Percentiles rank a stretch among this genome's conserved stretches.
phyloP scores from a whole-genome alignment of 495 filamentous ascomycete genomes.

The Aspergillus indologenus region DNA sequence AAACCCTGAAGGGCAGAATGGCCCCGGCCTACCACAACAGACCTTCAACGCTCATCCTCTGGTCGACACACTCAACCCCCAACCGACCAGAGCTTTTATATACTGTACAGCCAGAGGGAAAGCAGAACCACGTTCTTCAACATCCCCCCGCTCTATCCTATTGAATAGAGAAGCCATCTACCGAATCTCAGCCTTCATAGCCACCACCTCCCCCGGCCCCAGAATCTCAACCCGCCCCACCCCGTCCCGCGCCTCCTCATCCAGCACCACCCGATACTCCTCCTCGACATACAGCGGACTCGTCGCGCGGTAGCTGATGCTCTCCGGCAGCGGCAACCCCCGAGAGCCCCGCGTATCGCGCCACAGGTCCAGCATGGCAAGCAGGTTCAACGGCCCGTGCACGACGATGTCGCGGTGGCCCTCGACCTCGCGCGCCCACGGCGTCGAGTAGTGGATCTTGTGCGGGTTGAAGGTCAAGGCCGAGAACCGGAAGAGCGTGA shows the following conservation, averaged over 20 bases:
- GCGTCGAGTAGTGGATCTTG: constrained; percentile 65
- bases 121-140: no score
- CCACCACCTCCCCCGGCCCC: constrained; percentile 36
- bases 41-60: no score
- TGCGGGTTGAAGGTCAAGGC: constrained; percentile 72
- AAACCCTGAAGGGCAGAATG: no score
- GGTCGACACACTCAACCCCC: no score
- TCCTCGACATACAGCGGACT: constrained; percentile 61
- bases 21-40: no score
- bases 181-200: constrained; percentile 47
- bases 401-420: constrained; percentile 59
- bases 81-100: no score
- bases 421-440: constrained; percentile 58
- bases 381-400: constrained; percentile 62
- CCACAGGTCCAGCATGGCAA: constrained; percentile 64
- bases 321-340: constrained; percentile 36
- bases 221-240: constrained; percentile 38
- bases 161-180: not conserved
- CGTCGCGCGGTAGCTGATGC: constrained; percentile 57
- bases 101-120: no score
- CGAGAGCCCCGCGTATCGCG: constrained; percentile 38
- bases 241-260: constrained; percentile 27
- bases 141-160: no score
- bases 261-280: constrained; percentile 43
- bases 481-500: constrained; percentile 66